phyloP scores from a whole-genome alignment of 2,329 filamentous ascomycete species.

The Penicillium olsonii region DNA sequence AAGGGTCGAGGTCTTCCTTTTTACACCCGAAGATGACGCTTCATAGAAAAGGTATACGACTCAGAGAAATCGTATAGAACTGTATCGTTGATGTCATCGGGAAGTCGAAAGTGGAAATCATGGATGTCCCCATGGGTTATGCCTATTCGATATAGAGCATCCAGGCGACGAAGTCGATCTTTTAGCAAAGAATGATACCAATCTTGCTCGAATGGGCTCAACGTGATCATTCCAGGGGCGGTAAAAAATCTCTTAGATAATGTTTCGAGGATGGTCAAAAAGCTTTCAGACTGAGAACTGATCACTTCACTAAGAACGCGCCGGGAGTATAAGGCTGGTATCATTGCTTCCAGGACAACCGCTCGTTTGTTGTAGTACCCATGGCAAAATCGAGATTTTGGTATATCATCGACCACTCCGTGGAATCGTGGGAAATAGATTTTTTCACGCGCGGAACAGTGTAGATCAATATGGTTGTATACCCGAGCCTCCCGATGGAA shows the following conservation, averaged over 20 bases:
- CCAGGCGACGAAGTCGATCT: neutral
- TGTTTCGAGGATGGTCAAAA: neutral
- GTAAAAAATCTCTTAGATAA: neutral
- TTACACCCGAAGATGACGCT: neutral
- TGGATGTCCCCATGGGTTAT: neutral
- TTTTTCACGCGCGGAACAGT: neutral
- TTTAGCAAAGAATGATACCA: constrained; percentile 3
- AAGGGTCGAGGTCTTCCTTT: neutral
- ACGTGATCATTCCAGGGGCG: neutral
- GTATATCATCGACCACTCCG: neutral
- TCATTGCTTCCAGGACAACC: neutral
- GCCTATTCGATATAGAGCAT: neutral
- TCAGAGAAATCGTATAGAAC: neutral
- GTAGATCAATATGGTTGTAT: neutral
- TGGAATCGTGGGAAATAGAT: neutral
- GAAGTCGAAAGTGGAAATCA: neutral
- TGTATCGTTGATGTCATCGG: neutral
- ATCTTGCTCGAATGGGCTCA: neutral
- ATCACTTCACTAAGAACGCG: neutral
- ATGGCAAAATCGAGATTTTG: neutral
- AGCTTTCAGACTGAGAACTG: neutral
- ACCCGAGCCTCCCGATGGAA: neutral
- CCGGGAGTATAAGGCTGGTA: neutral
- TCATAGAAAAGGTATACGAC: neutral
- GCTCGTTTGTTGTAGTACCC: neutral